Evolutionary conservation across 2,329 filamentous ascomycete genomes (phyloP).

Genomic region (Exutisphaerella laricina): DNA sequence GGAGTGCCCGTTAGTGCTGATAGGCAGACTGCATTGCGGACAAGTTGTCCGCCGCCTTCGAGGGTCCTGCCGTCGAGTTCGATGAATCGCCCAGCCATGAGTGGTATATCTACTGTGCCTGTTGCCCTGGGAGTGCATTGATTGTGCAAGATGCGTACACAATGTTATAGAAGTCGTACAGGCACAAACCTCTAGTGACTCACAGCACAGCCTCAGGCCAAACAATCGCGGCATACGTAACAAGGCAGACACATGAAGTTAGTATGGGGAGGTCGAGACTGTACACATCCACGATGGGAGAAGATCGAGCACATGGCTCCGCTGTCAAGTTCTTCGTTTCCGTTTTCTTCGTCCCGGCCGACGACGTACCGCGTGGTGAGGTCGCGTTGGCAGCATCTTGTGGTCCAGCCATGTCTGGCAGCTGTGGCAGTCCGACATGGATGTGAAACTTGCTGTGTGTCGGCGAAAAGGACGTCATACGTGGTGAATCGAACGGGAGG

Average conservation of each 20-base stretch:
- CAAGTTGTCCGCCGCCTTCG: slow-evolving; percentile 58
- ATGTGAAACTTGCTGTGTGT: background rate
- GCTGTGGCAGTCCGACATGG: background rate
- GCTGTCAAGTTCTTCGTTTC: too few relatives aligned
- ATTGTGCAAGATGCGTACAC: background rate
- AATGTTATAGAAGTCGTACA: background rate
- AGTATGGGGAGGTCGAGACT: too few relatives aligned
- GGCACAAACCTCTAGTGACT: slow-evolving; percentile 1
- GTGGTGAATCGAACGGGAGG: background rate
- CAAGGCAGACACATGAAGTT: too few relatives aligned
- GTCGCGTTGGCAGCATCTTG: background rate
- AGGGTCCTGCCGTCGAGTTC: slow-evolving; percentile 48
- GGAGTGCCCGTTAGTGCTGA: slow-evolving; percentile 49
- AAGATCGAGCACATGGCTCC: too few relatives aligned
- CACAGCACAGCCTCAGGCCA: slow-evolving; percentile 4
- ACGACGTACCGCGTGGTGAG: background rate
- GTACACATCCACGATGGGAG: too few relatives aligned
- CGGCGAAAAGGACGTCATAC: background rate
- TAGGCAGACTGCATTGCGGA: slow-evolving; percentile 52
- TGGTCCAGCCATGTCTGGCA: background rate
- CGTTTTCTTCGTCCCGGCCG: background rate
- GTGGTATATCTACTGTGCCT: too few relatives aligned
- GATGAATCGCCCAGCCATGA: background rate
- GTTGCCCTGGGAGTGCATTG: too few relatives aligned
- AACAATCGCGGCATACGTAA: too few relatives aligned